A percentile compares a stretch with the other conserved stretches of the same genome.
phyloP scores from a whole-genome alignment of 1,284 basidiomycete species.

The Psilocybe mexicana region DNA sequence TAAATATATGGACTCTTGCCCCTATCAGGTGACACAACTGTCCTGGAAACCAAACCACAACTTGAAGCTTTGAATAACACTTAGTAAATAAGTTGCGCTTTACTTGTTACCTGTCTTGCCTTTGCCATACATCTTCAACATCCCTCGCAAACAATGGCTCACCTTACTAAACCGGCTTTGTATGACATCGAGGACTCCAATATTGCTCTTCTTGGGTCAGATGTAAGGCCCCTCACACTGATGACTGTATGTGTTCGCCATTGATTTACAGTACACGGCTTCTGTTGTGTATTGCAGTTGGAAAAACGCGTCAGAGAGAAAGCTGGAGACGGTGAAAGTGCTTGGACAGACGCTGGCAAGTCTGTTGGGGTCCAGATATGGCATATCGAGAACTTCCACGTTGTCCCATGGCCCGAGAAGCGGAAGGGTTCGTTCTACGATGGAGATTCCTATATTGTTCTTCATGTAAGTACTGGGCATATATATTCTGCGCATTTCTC shows the following conservation, averaged over 20 bases:
- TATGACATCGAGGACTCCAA: slow-evolving; percentile 65
- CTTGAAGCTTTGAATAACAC: no score
- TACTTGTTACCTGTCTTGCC: neutral
- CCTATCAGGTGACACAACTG: no score
- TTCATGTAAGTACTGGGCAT: slow-evolving; percentile 44
- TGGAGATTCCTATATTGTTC: slow-evolving; percentile 65
- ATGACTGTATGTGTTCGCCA: neutral
- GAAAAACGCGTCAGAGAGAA: slow-evolving; percentile 58
- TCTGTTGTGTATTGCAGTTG: slow-evolving; percentile 36
- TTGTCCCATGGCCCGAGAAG: slow-evolving; percentile 55
- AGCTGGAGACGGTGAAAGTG: slow-evolving; percentile 51
- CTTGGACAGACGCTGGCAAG: slow-evolving; percentile 52
- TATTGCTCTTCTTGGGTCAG: slow-evolving; percentile 60
- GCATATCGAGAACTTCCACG: slow-evolving; percentile 58
- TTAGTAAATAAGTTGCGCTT: no score
- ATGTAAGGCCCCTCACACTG: slow-evolving; percentile 39
- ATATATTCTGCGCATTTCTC: neutral
- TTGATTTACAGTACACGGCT: neutral
- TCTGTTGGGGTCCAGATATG: slow-evolving; percentile 51
- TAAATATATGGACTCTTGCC: no score
- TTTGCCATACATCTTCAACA: neutral
- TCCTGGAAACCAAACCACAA: no score
- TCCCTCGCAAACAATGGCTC: slow-evolving; percentile 34
- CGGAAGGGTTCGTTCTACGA: slow-evolving; percentile 57
- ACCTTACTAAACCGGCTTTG: slow-evolving; percentile 44